Base-by-base conservation (phyloP, 2,329 filamentous ascomycete species). In the Fragosphaeria purpurea region DNA sequence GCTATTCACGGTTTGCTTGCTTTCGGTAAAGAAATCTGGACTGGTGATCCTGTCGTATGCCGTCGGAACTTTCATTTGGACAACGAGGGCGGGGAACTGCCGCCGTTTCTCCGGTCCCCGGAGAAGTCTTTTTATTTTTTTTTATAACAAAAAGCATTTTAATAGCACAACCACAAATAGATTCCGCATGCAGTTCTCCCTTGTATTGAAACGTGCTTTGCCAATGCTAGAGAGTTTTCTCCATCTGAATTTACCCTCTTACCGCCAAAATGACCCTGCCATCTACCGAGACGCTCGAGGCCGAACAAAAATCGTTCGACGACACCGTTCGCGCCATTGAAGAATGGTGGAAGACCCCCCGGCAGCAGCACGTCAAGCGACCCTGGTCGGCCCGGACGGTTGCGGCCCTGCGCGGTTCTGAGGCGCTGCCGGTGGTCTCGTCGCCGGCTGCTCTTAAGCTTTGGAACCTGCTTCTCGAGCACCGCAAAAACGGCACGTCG, bases 391-490 rank as follows among this genome's bases (percentile, higher is more conserved):
- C 47, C 5, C 33, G 35, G n/a, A 48, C 47, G 2, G 41, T 48
- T 2, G 47, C 47, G 3, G 47, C 47, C 1, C 47, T 48, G 8
- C 47, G 47, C 5, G 47, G 47, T 40, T 48, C 47, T 32, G n/a
- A 39, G 34, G 39, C 47, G 11, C 47, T 44, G 13, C 47, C 47
- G 47, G 32, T 30, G 11, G 34, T 44, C 32, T 43, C 47, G 7
- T 38, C 33, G 10, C 47, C 47, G 34, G 41, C 47, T 7, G 47
- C 47, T 6, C 47, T 48, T 35, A 69, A 69, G 59, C 62, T 69
- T 5, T 69, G 67, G 67, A 55, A 60, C 8, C 58, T 62, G 13
- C 60, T 69, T 2, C 55, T 63, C 22, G 59, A 59, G 13, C 67
- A 69, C 53, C 59, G 58, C 38, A 57, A 55, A 37, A 63, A 63